Percentiles rank a stretch among this genome's conserved stretches.
Evolutionary conservation across 129 eudicot species (phyloP).

Genomic region (Deinandra increscens): DNA sequence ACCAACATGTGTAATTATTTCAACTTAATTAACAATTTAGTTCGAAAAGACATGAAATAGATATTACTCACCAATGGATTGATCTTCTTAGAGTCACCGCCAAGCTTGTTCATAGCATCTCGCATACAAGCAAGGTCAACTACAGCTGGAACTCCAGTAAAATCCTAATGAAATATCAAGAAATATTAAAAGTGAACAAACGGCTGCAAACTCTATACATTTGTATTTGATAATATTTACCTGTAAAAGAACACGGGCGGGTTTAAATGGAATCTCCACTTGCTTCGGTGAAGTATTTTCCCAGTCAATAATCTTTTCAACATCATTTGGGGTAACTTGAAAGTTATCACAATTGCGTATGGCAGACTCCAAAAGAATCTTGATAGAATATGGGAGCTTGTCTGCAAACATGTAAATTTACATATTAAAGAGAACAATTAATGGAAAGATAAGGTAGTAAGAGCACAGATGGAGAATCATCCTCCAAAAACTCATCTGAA

Average conservation of each 20-base stretch:
- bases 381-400: slow-evolving; percentile 89
- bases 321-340: slow-evolving; percentile 88
- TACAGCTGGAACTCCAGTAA: slow-evolving; percentile 99
- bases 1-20: not conserved
- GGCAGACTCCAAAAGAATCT: slow-evolving; percentile 90
- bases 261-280: slow-evolving; percentile 99
- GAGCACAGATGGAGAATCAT: slow-evolving; percentile 1
- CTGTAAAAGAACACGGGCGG: slow-evolving; percentile 99
- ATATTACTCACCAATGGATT: slow-evolving; percentile 73
- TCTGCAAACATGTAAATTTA: slow-evolving; percentile 43
- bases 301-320: slow-evolving; percentile 98
- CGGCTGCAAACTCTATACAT: not conserved
- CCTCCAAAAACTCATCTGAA: not conserved
- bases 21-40: not conserved
- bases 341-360: slow-evolving; percentile 94
- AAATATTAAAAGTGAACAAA: not conserved
- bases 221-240: slow-evolving; percentile 31
- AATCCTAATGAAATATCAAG: slow-evolving; percentile 50
- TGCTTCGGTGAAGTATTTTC: slow-evolving; percentile 89
- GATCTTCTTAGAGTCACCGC: slow-evolving; percentile 85
- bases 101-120: slow-evolving; percentile 92
- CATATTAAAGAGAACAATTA: not conserved
- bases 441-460: not conserved
- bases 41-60: not conserved
- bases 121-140: slow-evolving; percentile 99